Base-by-base conservation (phyloP, 2,329 filamentous ascomycete genomes). In the Pseudohalonectria lignicola region DNA sequence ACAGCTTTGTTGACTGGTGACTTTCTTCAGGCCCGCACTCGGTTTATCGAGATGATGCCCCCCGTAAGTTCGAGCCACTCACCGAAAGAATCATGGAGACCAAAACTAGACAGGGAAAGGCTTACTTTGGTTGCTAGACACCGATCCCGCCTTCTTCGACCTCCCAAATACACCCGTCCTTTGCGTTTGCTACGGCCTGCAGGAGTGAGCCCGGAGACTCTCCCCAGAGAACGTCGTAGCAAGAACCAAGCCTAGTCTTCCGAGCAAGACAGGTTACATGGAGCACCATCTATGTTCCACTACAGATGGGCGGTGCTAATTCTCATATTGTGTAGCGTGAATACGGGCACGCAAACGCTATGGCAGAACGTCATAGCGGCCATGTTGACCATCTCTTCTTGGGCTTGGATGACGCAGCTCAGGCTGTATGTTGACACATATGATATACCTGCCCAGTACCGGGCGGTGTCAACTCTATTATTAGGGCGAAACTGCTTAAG, bases 381-480 rank as follows among this genome's bases (percentile, higher is more conserved):
- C 78, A 86, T 51, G 79, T 84, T 48, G 82, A 94, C 56, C 70
- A 73, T 34, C 76, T 96, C 17, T 95, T 95, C 59, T 68, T 76
- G 20, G 85, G 79, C 13, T 54, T 94, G 10, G 60, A 84, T 95
- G 46, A 61, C 66, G 30, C 74, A 86, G 41, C 95, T 96, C 53
- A 71, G 86, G 21, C 71, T 79, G 21, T 68, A 94, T 25, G 87
- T 95, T 31, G 92, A 90, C 18, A 80, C 20, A 80, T 73, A 39
- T 87, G 75, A 2, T 90, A 92, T 38, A 56, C 67, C 38, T 64
- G 63, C 10, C 64, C 63, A 6, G 59, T 64, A 21, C 60, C 51
- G 35, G 87, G 88, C 47, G 88, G 88, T 52, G 88, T 95, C 13
- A 88, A 95, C 59, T 83, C 76, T 10, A 95, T 87, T 3, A 88